Base-by-base conservation (phyloP, 1,284 basidiomycete genomes). In the Trichosporon inkin region DNA sequence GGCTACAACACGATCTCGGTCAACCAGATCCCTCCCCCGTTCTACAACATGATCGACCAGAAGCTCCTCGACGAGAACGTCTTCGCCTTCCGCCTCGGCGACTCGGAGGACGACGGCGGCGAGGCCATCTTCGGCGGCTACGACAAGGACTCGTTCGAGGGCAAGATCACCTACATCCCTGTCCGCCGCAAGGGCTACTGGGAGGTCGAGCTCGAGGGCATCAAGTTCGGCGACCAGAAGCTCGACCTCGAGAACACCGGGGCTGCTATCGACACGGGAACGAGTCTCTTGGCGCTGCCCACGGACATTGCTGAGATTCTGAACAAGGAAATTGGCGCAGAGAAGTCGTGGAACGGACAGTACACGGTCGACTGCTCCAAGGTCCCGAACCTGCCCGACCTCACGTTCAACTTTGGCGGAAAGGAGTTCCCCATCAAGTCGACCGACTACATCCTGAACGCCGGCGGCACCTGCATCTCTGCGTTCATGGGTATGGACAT, bases 151-250 rank as follows among this genome's bases (percentile, higher is more conserved):
- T 89, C 90, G 57, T 98, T 89, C 82, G 84, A 79, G 14, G 96
- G 95, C 78, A 83, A 88, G 75, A 84, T 99, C 64, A 76, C 80
- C 44, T 99, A 98, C 72, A 91, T 90, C 28, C 95, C 96, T 58
- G 84, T 99, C 61, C 89, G 94, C 71, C 86, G 93, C 73, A 93
- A 91, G 83, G 96, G 93, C 7, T 99, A 99, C 82, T 99, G 96
- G 96, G 92, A 97, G 78, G 92, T 98, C 60, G 92, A 94, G 78
- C 86, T 99, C 24, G 83, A 91, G 80, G 87, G 87, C 76, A 84
- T 97, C 60, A 74, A 80, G 6, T 93, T 97, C 62, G 94, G 92
- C 59, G 83, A 88, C 55, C 94, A 95, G 56, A 84, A 82, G 53
- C 84, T 95, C 41, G 89, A 93, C 69, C 83, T 95, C 16, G 89